These are phyloP conservation scores for Monilinia fructicola DNA, from an alignment of 2,329 filamentous ascomycete genomes.

Conservation along the genomic window DNA sequence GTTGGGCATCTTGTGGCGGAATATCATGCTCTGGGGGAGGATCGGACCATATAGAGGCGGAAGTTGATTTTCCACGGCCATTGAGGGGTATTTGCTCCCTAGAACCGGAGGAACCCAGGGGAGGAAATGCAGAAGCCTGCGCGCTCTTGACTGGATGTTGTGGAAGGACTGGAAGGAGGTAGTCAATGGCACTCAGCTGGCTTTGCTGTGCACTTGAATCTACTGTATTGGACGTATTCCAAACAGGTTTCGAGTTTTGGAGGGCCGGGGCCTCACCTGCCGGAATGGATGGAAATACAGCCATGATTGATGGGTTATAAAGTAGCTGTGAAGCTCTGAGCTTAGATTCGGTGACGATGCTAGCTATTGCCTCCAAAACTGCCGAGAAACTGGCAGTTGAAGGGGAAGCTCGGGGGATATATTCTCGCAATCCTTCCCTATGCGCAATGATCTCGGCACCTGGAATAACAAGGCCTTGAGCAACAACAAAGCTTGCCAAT, in stretches of 20 bases:
- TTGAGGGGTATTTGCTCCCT: conserved; percentile 42
- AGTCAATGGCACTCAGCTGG: conserved; percentile 60
- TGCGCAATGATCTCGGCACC: conserved; percentile 56
- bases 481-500: conserved; percentile 68
- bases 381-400: conserved; percentile 60
- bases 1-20: conserved; percentile 36
- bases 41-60: conserved; percentile 10
- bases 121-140: conserved; percentile 52
- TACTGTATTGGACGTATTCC: conserved; percentile 54
- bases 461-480: conserved; percentile 67
- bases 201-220: conserved; percentile 43
- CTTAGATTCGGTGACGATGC: conserved; percentile 76
- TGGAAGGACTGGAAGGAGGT: conserved; percentile 59
- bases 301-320: conserved; percentile 66
- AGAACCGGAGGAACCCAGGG: conserved; percentile 48
- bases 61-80: conserved; percentile 28
- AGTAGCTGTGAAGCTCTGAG: conserved; percentile 72
- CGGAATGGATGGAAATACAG: conserved; percentile 60
- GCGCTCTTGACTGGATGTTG: conserved; percentile 44
- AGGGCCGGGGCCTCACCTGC: conserved; percentile 51
- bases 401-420: conserved; percentile 62
- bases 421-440: conserved; percentile 54
- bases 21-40: conserved; percentile 3
- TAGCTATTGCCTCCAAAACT: conserved; percentile 73
- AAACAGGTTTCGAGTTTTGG: conserved; percentile 51